Percentiles rank a stretch among this genome's conserved stretches.
phyloP scores from a whole-genome alignment of 2,329 filamentous ascomycete genomes.

The Stemphylium beticola region DNA sequence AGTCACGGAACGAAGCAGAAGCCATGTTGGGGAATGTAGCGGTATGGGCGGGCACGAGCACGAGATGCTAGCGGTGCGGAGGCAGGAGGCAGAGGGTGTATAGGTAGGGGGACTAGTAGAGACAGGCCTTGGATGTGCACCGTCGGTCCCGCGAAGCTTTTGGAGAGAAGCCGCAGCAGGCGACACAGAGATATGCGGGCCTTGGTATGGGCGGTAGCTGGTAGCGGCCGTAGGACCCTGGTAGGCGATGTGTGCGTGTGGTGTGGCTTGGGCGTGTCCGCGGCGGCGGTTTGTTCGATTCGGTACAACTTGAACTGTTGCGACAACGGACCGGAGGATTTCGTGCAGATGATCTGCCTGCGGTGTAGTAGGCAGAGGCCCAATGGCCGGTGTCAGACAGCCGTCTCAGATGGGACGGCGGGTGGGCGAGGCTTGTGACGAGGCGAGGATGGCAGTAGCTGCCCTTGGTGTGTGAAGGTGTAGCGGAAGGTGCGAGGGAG shows the following conservation, averaged over 20 bases:
- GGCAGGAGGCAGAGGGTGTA: constrained; percentile 13
- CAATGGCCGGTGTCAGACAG: constrained; percentile 48
- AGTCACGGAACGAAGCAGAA: constrained; percentile 87
- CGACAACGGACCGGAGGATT: constrained; percentile 53
- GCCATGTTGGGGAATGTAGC: constrained; percentile 65
- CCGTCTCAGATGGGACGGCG: constrained; percentile 41
- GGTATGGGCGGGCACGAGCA: constrained; percentile 26
- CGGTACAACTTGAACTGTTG: constrained; percentile 21
- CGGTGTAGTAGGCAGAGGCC: constrained; percentile 29
- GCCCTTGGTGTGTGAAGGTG: constrained; percentile 2
- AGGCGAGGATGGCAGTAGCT: constrained; percentile 15
- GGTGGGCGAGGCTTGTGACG: constrained; percentile 48
- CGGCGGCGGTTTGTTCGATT: constrained; percentile 10
- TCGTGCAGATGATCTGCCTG: constrained; percentile 60
- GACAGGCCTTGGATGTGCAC: constrained; percentile 16
- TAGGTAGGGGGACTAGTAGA: constrained; percentile 9
- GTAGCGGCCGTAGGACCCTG: constrained; percentile 15
- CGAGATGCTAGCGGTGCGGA: constrained; percentile 23
- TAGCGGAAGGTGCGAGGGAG: constrained; percentile 20
- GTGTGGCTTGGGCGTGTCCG: constrained; percentile 22
- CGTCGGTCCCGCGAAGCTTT: constrained; percentile 34
- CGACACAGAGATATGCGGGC: constrained; percentile 40
- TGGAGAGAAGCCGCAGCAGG: constrained; percentile 44
- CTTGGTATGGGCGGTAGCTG: constrained; percentile 25
- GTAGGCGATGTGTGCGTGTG: not conserved